Evolutionary conservation across 768 basidiomycete species (phyloP), one percentile per base, ranked within the genome.

Genomic region (Arthromyces matolae): DNA sequence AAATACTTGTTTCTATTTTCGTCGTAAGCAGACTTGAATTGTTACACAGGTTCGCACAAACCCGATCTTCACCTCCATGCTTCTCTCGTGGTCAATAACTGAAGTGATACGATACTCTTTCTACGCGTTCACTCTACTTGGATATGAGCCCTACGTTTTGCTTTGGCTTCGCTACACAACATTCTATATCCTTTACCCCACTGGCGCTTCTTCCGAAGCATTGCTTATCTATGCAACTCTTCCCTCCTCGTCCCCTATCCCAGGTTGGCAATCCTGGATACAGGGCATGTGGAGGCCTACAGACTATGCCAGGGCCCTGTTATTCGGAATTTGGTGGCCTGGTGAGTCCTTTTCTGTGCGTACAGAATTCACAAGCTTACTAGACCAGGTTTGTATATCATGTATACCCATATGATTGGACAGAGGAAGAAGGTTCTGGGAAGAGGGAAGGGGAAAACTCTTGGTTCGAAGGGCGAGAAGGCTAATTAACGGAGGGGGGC

Each of bases 71-170:
- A 79, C 89, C 5, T 83, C 86, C 41, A 95, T 97, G 92, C 78
- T 97, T 45, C 67, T 95, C 51, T 87, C 94, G 0, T 98, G 96
- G 96, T 86, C 89, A 0, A 51, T 84, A 42, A 90, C 93, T 13
- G 96, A 99, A 68, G 80, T 94, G 38, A 82, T 94, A 47, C 89
- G 96, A 24, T 98, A 98, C 69, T 63, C 80, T 8, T 95, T 86
- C 74, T 99, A 98, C 65, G 84, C 86, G 2, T 69, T 75, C 58
- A 73, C 71, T 34, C 76, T 95, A 4, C 52, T 89, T 33, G 79
- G 80, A 5, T 54, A 62, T 57, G 78, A 82, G 55, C 68, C 73
- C 8, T 65, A 75, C 18, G 25, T 65, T 13, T 77, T 90, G 34
- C 69, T 83, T 20, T 87, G 77, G 71, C 64, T 86, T 34, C 91